Conservation (phyloP, 228 moss, liverwort and hornwort genomes). For the Sphagnum magellanicum region DNA sequence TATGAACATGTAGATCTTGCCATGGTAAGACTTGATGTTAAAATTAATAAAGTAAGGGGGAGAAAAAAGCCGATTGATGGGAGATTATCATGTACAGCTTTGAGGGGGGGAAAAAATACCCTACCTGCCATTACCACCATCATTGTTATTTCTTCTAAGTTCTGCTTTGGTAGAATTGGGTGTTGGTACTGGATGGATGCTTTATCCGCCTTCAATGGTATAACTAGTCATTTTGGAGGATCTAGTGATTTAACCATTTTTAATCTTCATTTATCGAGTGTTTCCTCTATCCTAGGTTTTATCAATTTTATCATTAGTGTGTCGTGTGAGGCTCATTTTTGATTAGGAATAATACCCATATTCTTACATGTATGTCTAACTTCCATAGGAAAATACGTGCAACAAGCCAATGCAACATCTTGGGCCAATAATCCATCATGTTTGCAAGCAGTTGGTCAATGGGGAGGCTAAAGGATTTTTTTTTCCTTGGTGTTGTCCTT, state of each 20-base stretch:
- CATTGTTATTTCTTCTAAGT: not conserved
- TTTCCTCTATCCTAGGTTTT: not conserved
- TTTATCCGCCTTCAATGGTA: not conserved
- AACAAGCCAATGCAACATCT: slow-evolving; percentile 4
- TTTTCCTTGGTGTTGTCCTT: slow-evolving; percentile 15
- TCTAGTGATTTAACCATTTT: not conserved
- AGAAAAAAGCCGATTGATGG: too few relatives aligned
- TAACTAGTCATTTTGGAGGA: not conserved
- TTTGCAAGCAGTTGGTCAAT: slow-evolving; percentile 16
- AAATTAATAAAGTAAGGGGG: not conserved
- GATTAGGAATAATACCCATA: not conserved
- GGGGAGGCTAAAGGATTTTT: slow-evolving; percentile 9
- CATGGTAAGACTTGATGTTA: not conserved
- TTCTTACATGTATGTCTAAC: not conserved
- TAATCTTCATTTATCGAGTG: not conserved
- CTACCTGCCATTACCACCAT: not conserved
- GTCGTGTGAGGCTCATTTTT: not conserved
- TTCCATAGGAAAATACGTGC: not conserved
- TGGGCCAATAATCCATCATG: slow-evolving; percentile 15
- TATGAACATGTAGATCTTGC: not conserved
- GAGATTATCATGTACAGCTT: too few relatives aligned
- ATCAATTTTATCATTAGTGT: not conserved
- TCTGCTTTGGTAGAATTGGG: not conserved
- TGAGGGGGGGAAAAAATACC: not conserved
- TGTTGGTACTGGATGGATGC: not conserved